These are phyloP conservation scores for Russula lepida DNA, from an alignment of 768 basidiomycete species.

Conservation along the genomic window DNA sequence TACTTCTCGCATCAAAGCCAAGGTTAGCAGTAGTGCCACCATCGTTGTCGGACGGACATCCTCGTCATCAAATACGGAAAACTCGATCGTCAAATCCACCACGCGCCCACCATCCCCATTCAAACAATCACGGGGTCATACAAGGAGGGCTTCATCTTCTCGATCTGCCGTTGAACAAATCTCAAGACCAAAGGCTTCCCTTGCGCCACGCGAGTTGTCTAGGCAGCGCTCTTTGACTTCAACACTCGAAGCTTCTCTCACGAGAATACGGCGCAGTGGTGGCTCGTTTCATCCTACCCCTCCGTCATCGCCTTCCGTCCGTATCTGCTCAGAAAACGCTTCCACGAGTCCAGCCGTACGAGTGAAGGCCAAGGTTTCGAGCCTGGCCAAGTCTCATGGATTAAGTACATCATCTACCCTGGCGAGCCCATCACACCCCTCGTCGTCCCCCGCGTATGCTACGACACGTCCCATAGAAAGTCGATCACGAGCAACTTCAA, in stretches of 20 bases:
- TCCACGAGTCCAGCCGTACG: slow-evolving; percentile 22
- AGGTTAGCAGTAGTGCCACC: slow-evolving; percentile 47
- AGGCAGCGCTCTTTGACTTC: slow-evolving; percentile 29
- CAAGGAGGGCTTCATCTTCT: slow-evolving; percentile 5
- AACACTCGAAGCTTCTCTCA: slow-evolving; percentile 16
- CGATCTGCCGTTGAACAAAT: slow-evolving; percentile 22
- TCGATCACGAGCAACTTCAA: slow-evolving; percentile 26
- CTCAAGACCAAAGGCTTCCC: slow-evolving; percentile 21
- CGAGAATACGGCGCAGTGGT: slow-evolving; percentile 23
- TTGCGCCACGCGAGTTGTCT: slow-evolving; percentile 18
- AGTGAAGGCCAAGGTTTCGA: slow-evolving; percentile 58
- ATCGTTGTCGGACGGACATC: slow-evolving; percentile 23
- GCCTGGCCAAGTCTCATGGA: slow-evolving; percentile 33
- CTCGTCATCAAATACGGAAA: slow-evolving; percentile 23
- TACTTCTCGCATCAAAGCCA: slow-evolving; percentile 44
- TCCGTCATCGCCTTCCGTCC: slow-evolving; percentile 20
- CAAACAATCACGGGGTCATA: slow-evolving; percentile 10
- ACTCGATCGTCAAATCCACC: slow-evolving; percentile 23
- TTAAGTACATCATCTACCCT: slow-evolving; percentile 10
- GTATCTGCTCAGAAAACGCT: slow-evolving; percentile 19
- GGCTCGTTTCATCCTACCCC: slow-evolving; percentile 24
- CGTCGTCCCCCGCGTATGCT: slow-evolving; percentile 16
- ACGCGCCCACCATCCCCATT: slow-evolving; percentile 19
- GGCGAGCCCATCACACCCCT: neutral
- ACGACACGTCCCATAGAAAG: slow-evolving; percentile 16